Percentiles rank a stretch among this genome's conserved stretches.
Evolutionary conservation across 2,329 filamentous ascomycete species (phyloP).

Genomic region (Aurifilum marmelostoma): DNA sequence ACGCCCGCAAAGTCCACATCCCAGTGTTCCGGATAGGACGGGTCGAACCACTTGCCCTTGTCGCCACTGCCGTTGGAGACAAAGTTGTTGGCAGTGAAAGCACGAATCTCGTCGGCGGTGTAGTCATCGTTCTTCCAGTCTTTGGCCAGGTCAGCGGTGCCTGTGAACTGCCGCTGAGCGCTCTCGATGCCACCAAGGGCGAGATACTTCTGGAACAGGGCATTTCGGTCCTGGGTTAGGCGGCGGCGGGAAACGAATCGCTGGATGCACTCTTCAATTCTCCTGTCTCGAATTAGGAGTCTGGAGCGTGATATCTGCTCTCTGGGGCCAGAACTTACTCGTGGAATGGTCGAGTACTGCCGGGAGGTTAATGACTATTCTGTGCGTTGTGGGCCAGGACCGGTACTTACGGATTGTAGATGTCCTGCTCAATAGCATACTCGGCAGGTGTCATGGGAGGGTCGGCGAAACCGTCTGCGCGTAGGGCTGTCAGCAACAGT

Average conservation of each 20-base stretch:
- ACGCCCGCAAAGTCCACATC: constrained; percentile 80
- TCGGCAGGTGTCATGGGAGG: constrained; percentile 75
- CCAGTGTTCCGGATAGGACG: constrained; percentile 61
- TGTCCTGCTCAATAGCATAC: constrained; percentile 62
- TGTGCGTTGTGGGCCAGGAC: not conserved
- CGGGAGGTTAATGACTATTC: constrained; percentile 31
- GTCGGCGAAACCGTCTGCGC: constrained; percentile 74
- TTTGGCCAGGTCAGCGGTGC: constrained; percentile 47
- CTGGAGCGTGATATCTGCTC: constrained; percentile 13
- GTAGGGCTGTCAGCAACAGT: constrained; percentile 7
- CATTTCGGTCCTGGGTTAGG: constrained; percentile 63
- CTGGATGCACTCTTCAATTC: constrained; percentile 84
- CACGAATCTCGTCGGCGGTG: constrained; percentile 62
- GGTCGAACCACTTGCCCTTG: constrained; percentile 50
- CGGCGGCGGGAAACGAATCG: constrained; percentile 79
- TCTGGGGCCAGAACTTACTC: constrained; percentile 47
- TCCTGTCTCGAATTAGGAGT: constrained; percentile 49
- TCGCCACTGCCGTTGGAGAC: constrained; percentile 52
- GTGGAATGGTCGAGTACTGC: constrained; percentile 55
- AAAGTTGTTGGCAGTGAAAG: constrained; percentile 65
- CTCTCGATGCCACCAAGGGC: constrained; percentile 79
- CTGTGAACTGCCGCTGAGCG: constrained; percentile 58
- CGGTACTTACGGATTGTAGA: constrained; percentile 67
- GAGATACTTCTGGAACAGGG: constrained; percentile 79
- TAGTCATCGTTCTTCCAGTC: constrained; percentile 52